Evolutionary conservation across 345 rosid genomes (phyloP).

Genomic region (Populus pruinosa): DNA sequence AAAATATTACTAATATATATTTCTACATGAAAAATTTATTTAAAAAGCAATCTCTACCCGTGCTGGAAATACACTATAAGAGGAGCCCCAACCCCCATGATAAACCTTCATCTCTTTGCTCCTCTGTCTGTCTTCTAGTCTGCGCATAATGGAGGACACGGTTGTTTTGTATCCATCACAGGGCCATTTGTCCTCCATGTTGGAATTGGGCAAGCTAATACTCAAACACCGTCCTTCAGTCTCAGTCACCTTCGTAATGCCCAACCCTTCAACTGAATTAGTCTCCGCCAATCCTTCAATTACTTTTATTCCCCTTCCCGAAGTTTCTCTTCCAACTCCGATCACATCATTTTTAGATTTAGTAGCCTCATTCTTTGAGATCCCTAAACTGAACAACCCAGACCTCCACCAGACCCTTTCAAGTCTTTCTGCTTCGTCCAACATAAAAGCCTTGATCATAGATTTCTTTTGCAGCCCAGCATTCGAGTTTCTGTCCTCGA

Average conservation of each 20-base stretch:
- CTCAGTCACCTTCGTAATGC: not conserved
- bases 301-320: constrained; percentile 46
- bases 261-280: not conserved
- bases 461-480: constrained; percentile 50
- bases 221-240: not conserved
- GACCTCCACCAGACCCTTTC: constrained; percentile 37
- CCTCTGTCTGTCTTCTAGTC: no score
- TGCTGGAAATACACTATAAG: no score
- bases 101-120: no score
- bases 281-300: constrained; percentile 34
- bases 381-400: constrained; percentile 37
- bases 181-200: constrained; percentile 29
- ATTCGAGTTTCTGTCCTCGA: constrained; percentile 16
- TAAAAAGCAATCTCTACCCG: no score
- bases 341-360: constrained; percentile 27
- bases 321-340: constrained; percentile 16
- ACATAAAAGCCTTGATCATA: constrained; percentile 32
- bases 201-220: constrained; percentile 31
- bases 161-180: constrained; percentile 29
- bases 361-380: constrained; percentile 32
- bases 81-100: no score
- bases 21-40: no score
- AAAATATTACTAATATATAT: no score
- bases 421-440: constrained; percentile 27
- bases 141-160: not conserved